Conservation (phyloP, 2,329 filamentous ascomycete species). For the Claviceps citrina region DNA sequence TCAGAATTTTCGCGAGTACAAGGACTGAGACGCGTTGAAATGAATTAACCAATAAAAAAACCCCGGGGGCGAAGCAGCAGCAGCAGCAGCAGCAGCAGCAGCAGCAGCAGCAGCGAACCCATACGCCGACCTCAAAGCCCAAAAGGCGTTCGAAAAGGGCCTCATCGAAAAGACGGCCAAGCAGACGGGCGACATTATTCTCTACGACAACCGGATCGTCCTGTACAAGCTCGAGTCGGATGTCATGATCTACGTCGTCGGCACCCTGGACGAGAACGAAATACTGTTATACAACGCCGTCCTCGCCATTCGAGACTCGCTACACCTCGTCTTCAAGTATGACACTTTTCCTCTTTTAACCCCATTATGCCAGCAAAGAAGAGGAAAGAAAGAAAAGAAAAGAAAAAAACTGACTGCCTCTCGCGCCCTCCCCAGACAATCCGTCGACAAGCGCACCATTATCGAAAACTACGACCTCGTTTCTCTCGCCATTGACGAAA, state of each 20-base stretch:
- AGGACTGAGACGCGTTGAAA: not conserved
- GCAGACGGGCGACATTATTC: constrained; percentile 86
- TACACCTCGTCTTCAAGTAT: constrained; percentile 86
- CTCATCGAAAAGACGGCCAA: constrained; percentile 91
- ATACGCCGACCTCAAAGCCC: constrained; percentile 78
- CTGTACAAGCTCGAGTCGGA: constrained; percentile 98
- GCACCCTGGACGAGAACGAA: constrained; percentile 87
- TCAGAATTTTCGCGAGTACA: not conserved
- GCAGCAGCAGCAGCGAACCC: constrained; percentile 54
- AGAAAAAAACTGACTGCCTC: constrained; percentile 6
- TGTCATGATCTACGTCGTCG: constrained; percentile 90
- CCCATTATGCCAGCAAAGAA: not conserved
- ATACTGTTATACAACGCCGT: constrained; percentile 91
- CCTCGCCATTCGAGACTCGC: constrained; percentile 72
- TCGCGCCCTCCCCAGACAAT: constrained; percentile 47
- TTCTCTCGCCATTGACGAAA: constrained; percentile 86
- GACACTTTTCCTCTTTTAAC: constrained; percentile 12
- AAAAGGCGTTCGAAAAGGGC: constrained; percentile 94
- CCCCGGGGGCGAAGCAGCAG: too few species aligned
- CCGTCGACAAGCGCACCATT: constrained; percentile 92
- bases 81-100: too few species aligned
- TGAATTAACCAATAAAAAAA: too few species aligned
- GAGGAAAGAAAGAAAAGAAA: not conserved
- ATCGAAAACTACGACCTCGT: constrained; percentile 98
- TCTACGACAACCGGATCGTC: constrained; percentile 92